phyloP scores from a whole-genome alignment of 2,329 filamentous ascomycete genomes.

The Ustilaginoidea virens region DNA sequence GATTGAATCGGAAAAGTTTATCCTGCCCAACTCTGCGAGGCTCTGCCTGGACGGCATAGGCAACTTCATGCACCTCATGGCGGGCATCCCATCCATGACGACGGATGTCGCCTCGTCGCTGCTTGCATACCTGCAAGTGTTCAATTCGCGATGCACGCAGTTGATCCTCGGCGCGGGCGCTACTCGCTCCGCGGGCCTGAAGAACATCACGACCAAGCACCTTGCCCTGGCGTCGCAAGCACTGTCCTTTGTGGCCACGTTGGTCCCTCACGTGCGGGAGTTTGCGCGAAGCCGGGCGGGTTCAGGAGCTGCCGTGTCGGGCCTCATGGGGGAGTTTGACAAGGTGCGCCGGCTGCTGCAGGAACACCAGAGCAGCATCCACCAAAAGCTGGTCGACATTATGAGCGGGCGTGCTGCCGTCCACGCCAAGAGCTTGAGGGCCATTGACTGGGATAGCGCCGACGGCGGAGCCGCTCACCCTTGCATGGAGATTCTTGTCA shows the following conservation, averaged over 20 bases:
- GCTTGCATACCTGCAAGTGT: slow-evolving; percentile 76
- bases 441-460: slow-evolving; percentile 55
- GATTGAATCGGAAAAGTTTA: slow-evolving; percentile 73
- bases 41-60: slow-evolving; percentile 70
- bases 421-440: slow-evolving; percentile 61
- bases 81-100: slow-evolving; percentile 79
- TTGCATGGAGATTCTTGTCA: slow-evolving; percentile 78
- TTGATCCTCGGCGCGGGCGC: slow-evolving; percentile 91
- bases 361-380: slow-evolving; percentile 80
- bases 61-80: slow-evolving; percentile 67
- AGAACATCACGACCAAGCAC: slow-evolving; percentile 93
- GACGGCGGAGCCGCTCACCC: slow-evolving; percentile 32
- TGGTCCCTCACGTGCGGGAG: slow-evolving; percentile 83
- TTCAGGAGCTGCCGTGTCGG: slow-evolving; percentile 33
- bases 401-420: slow-evolving; percentile 64
- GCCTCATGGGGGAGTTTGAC: slow-evolving; percentile 71
- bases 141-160: slow-evolving; percentile 93
- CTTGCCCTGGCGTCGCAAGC: slow-evolving; percentile 84
- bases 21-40: slow-evolving; percentile 72
- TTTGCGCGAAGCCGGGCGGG: slow-evolving; percentile 67
- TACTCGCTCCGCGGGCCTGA: slow-evolving; percentile 73
- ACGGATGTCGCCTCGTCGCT: slow-evolving; percentile 66
- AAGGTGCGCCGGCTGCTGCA: slow-evolving; percentile 70
- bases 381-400: slow-evolving; percentile 86
- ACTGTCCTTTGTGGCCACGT: slow-evolving; percentile 68